phyloP scores from a whole-genome alignment of 164 flowering plant genomes.

The Euptelea pleiosperma region DNA sequence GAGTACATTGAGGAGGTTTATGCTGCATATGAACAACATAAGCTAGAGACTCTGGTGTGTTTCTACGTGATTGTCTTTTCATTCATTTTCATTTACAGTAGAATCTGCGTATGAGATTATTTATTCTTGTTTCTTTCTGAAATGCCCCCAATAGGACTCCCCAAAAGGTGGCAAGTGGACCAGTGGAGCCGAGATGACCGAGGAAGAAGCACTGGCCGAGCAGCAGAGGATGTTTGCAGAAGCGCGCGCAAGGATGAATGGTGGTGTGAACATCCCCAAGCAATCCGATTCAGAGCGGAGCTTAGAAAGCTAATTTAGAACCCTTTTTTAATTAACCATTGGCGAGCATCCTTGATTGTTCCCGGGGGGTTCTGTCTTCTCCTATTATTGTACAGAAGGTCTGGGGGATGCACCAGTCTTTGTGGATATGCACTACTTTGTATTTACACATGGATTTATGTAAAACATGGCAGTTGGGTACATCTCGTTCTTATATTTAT shows the following conservation, averaged over 20 bases:
- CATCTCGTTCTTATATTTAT: not conserved
- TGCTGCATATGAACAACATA: conserved; percentile 96
- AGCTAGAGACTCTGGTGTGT: conserved; percentile 76
- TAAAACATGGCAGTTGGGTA: conserved; percentile 11
- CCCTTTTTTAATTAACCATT: no score
- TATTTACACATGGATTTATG: conserved; percentile 14
- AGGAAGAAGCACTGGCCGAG: conserved; percentile 93
- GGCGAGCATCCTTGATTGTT: conserved; percentile 16
- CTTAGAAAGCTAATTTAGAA: conserved; percentile 43
- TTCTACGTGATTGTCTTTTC: not conserved
- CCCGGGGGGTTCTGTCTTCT: conserved; percentile 1
- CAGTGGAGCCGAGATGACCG: conserved; percentile 82
- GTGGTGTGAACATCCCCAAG: conserved; percentile 49
- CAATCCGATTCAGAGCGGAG: conserved; percentile 53
- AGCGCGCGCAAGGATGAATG: conserved; percentile 98
- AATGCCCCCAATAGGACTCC: conserved; percentile 50
- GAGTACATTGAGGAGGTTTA: conserved; percentile 95
- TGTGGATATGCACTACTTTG: conserved; percentile 13
- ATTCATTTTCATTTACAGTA: not conserved
- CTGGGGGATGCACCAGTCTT: conserved; percentile 11
- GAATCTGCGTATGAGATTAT: not conserved
- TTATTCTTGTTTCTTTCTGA: not conserved
- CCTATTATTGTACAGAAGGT: conserved; percentile 7
- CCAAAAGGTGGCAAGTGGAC: conserved; percentile 67
- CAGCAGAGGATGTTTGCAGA: conserved; percentile 99